Evolutionary conservation across 441 rosid genomes (phyloP).

Genomic region (Adansonia rubrostipa): DNA sequence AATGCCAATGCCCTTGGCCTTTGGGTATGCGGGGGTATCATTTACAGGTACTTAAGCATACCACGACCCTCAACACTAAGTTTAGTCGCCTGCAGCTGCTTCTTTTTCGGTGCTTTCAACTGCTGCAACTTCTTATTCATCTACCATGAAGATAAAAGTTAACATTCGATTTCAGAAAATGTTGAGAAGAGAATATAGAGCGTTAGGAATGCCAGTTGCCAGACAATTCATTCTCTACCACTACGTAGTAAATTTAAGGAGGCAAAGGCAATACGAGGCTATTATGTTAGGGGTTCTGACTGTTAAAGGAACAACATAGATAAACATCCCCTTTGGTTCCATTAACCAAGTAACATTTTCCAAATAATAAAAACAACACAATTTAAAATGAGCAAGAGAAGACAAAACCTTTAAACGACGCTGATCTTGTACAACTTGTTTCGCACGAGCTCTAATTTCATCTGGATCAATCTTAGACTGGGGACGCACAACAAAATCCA

Average conservation of each 20-base stretch:
- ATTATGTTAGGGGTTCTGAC: not conserved
- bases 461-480: constrained; percentile 95
- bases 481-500: constrained; percentile 94
- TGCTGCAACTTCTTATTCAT: constrained; percentile 97
- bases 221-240: not conserved
- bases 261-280: not conserved
- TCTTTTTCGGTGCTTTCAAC: constrained; percentile 95
- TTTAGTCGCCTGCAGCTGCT: constrained; percentile 84
- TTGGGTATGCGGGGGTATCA: not conserved
- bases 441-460: constrained; percentile 81
- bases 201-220: not conserved
- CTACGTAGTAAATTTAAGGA: not conserved
- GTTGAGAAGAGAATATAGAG: not conserved
- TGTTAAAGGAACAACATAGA: constrained; percentile 14
- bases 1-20: not conserved
- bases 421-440: constrained; percentile 83
- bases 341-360: constrained; percentile 6
- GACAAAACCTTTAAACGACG: constrained; percentile 81
- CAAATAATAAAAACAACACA: constrained; percentile 9
- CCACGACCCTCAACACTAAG: constrained; percentile 98
- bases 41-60: constrained; percentile 85
- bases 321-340: constrained; percentile 5
- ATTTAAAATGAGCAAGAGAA: not conserved
- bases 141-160: constrained; percentile 41
- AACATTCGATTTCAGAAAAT: constrained; percentile 13